phyloP scores from a whole-genome alignment of 2,329 filamentous ascomycete species.

The Trematosphaeria pertusa region DNA sequence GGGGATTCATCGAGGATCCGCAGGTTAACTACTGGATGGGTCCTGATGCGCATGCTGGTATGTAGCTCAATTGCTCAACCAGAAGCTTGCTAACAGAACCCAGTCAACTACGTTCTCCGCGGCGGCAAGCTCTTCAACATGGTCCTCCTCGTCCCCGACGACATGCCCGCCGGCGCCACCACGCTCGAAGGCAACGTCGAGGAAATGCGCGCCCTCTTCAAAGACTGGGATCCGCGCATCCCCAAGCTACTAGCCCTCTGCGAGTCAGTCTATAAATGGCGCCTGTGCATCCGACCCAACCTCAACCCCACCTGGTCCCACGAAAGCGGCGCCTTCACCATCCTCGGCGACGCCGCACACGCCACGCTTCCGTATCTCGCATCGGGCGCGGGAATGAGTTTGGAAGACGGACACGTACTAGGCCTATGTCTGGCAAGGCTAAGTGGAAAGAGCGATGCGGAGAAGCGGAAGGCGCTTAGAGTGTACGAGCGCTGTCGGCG shows the following conservation, averaged over 20 bases:
- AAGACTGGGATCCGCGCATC: slow-evolving; percentile 63
- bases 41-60: slow-evolving; percentile 58
- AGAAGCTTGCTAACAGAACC: background rate
- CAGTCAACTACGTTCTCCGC: slow-evolving; percentile 60
- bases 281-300: slow-evolving; percentile 63
- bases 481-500: slow-evolving; percentile 66
- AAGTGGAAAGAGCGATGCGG: slow-evolving; percentile 45
- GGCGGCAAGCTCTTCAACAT: slow-evolving; percentile 59
- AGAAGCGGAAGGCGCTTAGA: slow-evolving; percentile 47
- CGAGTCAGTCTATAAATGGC: slow-evolving; percentile 67
- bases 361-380: slow-evolving; percentile 70
- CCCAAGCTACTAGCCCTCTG: slow-evolving; percentile 65
- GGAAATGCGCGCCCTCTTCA: slow-evolving; percentile 62
- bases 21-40: slow-evolving; percentile 63
- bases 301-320: slow-evolving; percentile 65
- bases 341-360: slow-evolving; percentile 70
- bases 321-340: slow-evolving; percentile 61
- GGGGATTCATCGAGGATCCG: slow-evolving; percentile 54
- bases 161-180: slow-evolving; percentile 54
- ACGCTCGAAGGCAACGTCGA: slow-evolving; percentile 59
- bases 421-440: slow-evolving; percentile 62
- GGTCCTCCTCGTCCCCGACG: slow-evolving; percentile 59
- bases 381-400: slow-evolving; percentile 64
- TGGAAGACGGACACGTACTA: slow-evolving; percentile 66
- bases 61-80: background rate